phyloP scores from a whole-genome alignment of 495 filamentous ascomycete genomes.

The Monascus purpureus region DNA sequence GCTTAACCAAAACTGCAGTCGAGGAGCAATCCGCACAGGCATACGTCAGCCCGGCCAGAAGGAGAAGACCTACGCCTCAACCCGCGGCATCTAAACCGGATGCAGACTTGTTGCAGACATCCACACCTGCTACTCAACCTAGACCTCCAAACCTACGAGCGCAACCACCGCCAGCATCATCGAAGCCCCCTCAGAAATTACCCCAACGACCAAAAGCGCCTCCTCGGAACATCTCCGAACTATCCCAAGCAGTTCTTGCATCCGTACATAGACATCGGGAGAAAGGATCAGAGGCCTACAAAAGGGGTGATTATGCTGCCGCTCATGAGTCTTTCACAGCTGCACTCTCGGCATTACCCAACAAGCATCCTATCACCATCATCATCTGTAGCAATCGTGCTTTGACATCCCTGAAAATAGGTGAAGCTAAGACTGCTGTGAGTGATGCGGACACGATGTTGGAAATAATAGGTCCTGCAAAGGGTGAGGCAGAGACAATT shows the following conservation, averaged over 20 bases:
- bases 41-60: slow-evolving; percentile 79
- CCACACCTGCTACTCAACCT: slow-evolving; percentile 18
- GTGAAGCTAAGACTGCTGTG: slow-evolving; percentile 74
- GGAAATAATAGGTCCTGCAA: slow-evolving; percentile 61
- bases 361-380: slow-evolving; percentile 72
- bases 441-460: slow-evolving; percentile 70
- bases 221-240: slow-evolving; percentile 48
- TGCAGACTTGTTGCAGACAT: slow-evolving; percentile 44
- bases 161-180: slow-evolving; percentile 10
- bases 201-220: slow-evolving; percentile 37
- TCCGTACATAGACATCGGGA: slow-evolving; percentile 62
- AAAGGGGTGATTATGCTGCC: slow-evolving; percentile 78
- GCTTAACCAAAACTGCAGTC: slow-evolving; percentile 52
- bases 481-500: slow-evolving; percentile 68
- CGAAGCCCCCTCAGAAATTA: slow-evolving; percentile 17
- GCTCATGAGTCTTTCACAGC: slow-evolving; percentile 72
- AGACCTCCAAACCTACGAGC: slow-evolving; percentile 17
- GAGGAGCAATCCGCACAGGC: slow-evolving; percentile 76
- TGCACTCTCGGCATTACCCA: slow-evolving; percentile 59
- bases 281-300: slow-evolving; percentile 76
- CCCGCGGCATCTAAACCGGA: slow-evolving; percentile 29
- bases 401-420: slow-evolving; percentile 75
- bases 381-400: slow-evolving; percentile 84
- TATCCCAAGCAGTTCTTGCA: slow-evolving; percentile 53
- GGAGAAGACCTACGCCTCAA: slow-evolving; percentile 48